A percentile compares a stretch with the other conserved stretches of the same genome.
Evolutionary conservation across 352 stramenopile species (phyloP).

Genomic region (Pythium dissotocum): DNA sequence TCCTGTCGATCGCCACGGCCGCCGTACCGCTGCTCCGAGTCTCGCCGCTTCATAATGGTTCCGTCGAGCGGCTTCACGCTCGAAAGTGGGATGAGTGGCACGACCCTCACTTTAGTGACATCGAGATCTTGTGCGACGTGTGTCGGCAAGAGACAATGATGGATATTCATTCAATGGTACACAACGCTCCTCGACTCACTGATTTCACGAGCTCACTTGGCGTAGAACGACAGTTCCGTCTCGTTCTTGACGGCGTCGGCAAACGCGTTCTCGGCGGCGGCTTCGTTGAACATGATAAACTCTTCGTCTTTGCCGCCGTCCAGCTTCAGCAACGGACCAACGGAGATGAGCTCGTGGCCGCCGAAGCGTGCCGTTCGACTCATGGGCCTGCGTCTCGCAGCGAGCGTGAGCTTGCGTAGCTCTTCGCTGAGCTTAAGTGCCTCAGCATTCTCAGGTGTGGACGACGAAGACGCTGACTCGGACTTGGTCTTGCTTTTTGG

Average conservation of each 20-base stretch:
- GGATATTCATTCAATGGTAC: not conserved
- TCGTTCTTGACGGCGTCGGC: slow-evolving; percentile 79
- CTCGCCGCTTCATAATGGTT: slow-evolving; percentile 14
- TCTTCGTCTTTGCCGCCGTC: slow-evolving; percentile 79
- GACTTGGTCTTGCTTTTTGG: slow-evolving; percentile 3
- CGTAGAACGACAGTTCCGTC: slow-evolving; percentile 72
- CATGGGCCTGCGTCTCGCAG: slow-evolving; percentile 3
- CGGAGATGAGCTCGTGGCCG: slow-evolving; percentile 56
- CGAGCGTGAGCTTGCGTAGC: slow-evolving; percentile 20
- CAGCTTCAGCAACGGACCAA: slow-evolving; percentile 77
- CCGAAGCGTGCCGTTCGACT: slow-evolving; percentile 14
- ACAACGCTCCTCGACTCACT: not conserved
- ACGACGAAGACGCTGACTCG: not conserved
- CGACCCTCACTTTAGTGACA: not conserved
- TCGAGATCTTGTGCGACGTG: not conserved
- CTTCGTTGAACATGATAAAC: slow-evolving; percentile 84
- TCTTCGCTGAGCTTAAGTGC: slow-evolving; percentile 9
- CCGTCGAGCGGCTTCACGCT: not conserved
- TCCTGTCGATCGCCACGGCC: not conserved
- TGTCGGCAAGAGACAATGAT: not conserved
- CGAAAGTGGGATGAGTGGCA: not conserved
- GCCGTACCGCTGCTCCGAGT: not conserved
- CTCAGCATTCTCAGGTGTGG: not conserved
- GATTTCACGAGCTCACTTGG: slow-evolving; percentile 38
- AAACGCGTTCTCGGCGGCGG: slow-evolving; percentile 66